Evolutionary conservation across 495 filamentous ascomycete species (phyloP).

Genomic region (Clohesyomyces aquaticus): DNA sequence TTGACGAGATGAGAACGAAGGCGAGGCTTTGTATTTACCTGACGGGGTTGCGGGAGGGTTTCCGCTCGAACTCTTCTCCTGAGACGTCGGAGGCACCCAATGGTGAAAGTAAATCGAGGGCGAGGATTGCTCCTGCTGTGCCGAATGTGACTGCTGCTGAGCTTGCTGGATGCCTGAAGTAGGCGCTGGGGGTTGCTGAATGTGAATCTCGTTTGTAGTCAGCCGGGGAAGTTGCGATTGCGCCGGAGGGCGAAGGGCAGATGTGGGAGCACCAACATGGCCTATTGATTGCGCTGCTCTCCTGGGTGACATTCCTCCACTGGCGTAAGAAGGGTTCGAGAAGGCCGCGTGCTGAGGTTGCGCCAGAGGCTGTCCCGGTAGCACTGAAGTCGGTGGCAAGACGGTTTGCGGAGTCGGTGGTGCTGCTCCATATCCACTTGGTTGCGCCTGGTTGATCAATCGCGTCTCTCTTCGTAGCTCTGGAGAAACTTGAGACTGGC

Average conservation of each 20-base stretch:
- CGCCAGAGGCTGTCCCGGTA: constrained; percentile 35
- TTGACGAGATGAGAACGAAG: constrained; percentile 43
- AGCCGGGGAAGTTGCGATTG: constrained; percentile 56
- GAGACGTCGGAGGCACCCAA: constrained; percentile 78
- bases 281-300: constrained; percentile 46
- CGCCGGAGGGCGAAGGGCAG: constrained; percentile 44
- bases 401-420: constrained; percentile 39
- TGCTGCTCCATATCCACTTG: constrained; percentile 30
- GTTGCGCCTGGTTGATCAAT: constrained; percentile 44
- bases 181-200: constrained; percentile 55
- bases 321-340: constrained; percentile 30
- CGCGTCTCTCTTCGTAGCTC: constrained; percentile 53
- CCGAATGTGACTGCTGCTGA: constrained; percentile 58
- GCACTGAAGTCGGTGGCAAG: constrained; percentile 32
- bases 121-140: constrained; percentile 57
- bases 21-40: constrained; percentile 66
- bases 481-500: constrained; percentile 42
- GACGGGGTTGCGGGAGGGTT: constrained; percentile 67
- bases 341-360: constrained; percentile 33
- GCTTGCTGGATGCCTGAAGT: constrained; percentile 52
- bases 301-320: constrained; percentile 40
- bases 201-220: constrained; percentile 62
- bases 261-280: constrained; percentile 45
- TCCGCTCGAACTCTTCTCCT: constrained; percentile 54
- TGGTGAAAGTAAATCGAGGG: constrained; percentile 87